Conservation (phyloP, 2,329 filamentous ascomycete species). For the Sarocladium kiliense region DNA sequence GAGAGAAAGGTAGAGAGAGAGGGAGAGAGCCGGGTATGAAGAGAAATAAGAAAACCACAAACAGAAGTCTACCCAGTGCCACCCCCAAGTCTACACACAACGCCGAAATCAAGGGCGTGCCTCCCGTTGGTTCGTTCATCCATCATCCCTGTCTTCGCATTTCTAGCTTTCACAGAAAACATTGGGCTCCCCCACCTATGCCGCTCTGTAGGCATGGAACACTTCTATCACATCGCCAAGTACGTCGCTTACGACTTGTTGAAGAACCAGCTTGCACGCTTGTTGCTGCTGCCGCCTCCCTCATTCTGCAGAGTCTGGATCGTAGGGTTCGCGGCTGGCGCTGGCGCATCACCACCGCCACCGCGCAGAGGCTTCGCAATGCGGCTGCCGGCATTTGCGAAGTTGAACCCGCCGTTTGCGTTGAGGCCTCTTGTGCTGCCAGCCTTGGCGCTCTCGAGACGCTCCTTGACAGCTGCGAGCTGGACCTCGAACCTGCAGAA, state of each 20-base stretch:
- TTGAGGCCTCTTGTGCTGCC: slow-evolving; percentile 82
- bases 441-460: slow-evolving; percentile 89
- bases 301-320: slow-evolving; percentile 57
- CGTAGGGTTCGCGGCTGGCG: slow-evolving; percentile 45
- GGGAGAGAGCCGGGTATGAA: slow-evolving; percentile 15
- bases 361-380: slow-evolving; percentile 66
- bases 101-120: slow-evolving; percentile 5
- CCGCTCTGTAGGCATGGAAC: neutral
- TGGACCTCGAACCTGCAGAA: slow-evolving; percentile 83
- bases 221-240: neutral
- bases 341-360: slow-evolving; percentile 47
- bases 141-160: slow-evolving; percentile 4
- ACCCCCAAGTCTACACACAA: slow-evolving; percentile 1
- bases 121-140: slow-evolving; percentile 6
- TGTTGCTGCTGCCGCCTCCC: slow-evolving; percentile 43
- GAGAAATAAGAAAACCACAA: slow-evolving; percentile 7
- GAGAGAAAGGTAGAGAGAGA: slow-evolving; percentile 8
- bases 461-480: slow-evolving; percentile 94
- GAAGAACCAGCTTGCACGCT: slow-evolving; percentile 72
- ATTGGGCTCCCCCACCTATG: neutral
- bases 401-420: slow-evolving; percentile 66
- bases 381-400: slow-evolving; percentile 56
- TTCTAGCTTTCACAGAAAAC: neutral
- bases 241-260: slow-evolving; percentile 46
- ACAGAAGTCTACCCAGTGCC: slow-evolving; percentile 3